Conservation (phyloP, 352 stramenopile species). For the Phytophthora quininea region DNA sequence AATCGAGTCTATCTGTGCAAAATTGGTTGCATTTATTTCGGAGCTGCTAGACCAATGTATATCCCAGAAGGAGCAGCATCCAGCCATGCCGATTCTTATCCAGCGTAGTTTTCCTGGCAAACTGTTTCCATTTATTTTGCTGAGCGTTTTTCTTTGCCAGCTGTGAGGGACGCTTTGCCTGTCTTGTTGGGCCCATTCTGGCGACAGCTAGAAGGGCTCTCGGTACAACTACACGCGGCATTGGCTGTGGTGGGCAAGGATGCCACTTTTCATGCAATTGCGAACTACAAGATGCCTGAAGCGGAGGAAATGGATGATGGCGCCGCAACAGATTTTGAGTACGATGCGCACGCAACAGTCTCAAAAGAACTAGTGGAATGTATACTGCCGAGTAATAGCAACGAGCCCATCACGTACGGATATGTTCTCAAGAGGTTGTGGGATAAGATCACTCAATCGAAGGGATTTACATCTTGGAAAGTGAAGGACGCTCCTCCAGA, state of each 20-base stretch:
- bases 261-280: constrained; percentile 3
- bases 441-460: constrained; percentile 36
- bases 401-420: constrained; percentile 33
- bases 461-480: constrained; percentile 38
- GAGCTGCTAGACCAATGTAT: constrained; percentile 38
- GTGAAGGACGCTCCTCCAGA: constrained; percentile 32
- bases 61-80: constrained; percentile 22
- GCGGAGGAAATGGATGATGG: not conserved
- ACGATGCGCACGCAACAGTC: constrained; percentile 24
- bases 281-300: not conserved
- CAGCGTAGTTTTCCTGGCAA: constrained; percentile 74
- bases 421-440: constrained; percentile 47
- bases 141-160: constrained; percentile 74
- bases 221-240: constrained; percentile 21
- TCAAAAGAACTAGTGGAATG: constrained; percentile 44
- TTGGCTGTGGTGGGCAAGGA: constrained; percentile 19
- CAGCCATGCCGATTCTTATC: constrained; percentile 38
- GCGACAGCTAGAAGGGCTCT: constrained; percentile 48
- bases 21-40: constrained; percentile 59
- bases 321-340: constrained; percentile 23
- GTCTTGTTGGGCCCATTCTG: constrained; percentile 53
- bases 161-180: constrained; percentile 51
- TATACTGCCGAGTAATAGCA: constrained; percentile 24
- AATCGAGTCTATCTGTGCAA: constrained; percentile 53
- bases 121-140: constrained; percentile 73